Evolutionary conservation across 495 filamentous ascomycete genomes (phyloP), one percentile per base, ranked within the genome.

Genomic region (Aspergillus baeticus): DNA sequence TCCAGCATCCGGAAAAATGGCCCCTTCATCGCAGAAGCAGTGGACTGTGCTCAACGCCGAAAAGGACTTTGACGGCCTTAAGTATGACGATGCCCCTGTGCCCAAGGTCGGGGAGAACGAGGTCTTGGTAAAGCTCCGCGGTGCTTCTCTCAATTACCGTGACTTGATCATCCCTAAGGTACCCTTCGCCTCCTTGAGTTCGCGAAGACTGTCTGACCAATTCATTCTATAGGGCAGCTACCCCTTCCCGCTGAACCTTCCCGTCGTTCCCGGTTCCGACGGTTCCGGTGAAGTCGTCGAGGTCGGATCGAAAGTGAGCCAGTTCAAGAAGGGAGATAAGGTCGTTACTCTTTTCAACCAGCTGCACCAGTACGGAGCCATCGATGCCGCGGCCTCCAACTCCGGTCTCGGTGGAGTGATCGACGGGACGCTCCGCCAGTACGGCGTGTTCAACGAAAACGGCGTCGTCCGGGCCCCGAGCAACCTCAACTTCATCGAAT

Each of bases 311-410:
- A 81, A 83, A 52, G 89, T 92, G 6, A 77, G 73, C 1, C 76
- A 80, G 31, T 90, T 89, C 77, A 80, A 83, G 65, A 78, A 77
- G 57, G 90, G 90, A 33, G 87, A 90, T 70, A 81, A 82, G 52
- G 89, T 94, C 29, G 66, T 81, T 6, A 91, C 88, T 0, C 77
- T 92, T 29, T 92, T 94, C 81, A 91, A 91, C 69, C 90, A 93
- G 68, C 77, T 71, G 36, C 90, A 93, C 60, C 77, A 87, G 47
- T 82, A 68, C 44, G 89, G 87, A 8, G 62, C 76, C 5, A 67
- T 90, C 33, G 73, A 81, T 43, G 5, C 42, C 0, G 58, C 61
- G 2, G 72, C 72, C 0, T 42, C 74, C 13, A 36, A 35, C 0
- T 86, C 85, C 0, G 88, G 88, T 7, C 72, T 92, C 0, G 91